A percentile compares a stretch with the other conserved stretches of the same genome.
Conservation (phyloP, 1,284 basidiomycete species). For the Ceratobasidium sp. region DNA sequence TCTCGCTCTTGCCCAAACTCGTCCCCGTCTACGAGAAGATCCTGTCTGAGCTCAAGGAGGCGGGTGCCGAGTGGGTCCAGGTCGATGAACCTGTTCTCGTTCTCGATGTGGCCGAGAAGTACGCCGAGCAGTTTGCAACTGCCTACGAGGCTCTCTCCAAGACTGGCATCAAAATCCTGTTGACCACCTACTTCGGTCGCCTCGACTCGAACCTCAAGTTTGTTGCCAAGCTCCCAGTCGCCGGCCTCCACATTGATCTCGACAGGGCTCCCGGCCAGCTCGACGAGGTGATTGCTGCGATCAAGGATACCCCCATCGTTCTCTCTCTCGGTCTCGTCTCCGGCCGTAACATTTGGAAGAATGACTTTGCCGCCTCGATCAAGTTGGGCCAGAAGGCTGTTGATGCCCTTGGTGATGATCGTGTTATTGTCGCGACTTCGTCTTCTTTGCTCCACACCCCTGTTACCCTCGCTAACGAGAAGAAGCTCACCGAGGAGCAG, state of each 20-base stretch:
- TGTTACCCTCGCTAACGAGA: conserved; percentile 93
- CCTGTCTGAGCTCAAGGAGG: conserved; percentile 88
- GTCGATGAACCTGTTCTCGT: conserved; percentile 98
- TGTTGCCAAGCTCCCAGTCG: conserved; percentile 91
- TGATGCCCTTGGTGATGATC: conserved; percentile 80
- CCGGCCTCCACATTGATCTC: conserved; percentile 96
- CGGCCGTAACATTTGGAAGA: conserved; percentile 99
- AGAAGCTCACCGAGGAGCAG: conserved; percentile 88
- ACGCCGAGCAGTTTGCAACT: conserved; percentile 82
- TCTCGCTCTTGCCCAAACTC: conserved; percentile 89
- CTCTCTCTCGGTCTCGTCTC: conserved; percentile 97
- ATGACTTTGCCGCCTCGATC: conserved; percentile 87
- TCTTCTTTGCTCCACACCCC: conserved; percentile 99
- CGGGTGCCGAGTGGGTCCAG: conserved; percentile 94
- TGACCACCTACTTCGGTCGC: conserved; percentile 97
- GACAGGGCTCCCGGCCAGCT: conserved; percentile 93
- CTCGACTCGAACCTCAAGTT: conserved; percentile 92
- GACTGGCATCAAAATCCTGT: conserved; percentile 88
- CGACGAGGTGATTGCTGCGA: conserved; percentile 79
- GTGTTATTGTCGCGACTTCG: conserved; percentile 93
- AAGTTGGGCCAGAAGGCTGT: conserved; percentile 87
- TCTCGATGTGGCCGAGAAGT: conserved; percentile 82
- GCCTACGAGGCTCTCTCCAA: conserved; percentile 86
- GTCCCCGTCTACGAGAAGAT: conserved; percentile 93
- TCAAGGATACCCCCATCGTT: conserved; percentile 82